Evolutionary conservation across 345 rosid genomes (phyloP).

Genomic region (Eucalyptus leucophloia): DNA sequence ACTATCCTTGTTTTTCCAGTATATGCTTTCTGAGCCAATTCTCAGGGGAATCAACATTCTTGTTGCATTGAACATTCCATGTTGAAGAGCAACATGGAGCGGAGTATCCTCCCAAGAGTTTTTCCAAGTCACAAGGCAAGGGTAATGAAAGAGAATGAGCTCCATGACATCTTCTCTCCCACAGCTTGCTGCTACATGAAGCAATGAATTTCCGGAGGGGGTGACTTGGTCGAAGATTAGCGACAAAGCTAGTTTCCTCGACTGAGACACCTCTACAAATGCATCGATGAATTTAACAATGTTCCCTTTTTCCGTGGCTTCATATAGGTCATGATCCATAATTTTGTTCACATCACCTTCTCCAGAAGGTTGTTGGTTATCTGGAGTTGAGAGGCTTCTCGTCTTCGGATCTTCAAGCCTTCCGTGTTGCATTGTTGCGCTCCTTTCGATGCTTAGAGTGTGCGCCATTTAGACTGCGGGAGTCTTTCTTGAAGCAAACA

Average conservation of each 20-base stretch:
- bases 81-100: accelerated
- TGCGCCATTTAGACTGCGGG: not conserved
- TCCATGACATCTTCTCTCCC: accelerated
- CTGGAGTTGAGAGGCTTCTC: not conserved
- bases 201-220: no score
- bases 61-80: accelerated
- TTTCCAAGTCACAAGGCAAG: accelerated
- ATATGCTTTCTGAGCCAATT: accelerated
- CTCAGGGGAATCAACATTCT: accelerated
- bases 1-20: no score
- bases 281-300: no score
- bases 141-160: no score
- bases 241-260: no score
- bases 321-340: not conserved
- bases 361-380: not conserved
- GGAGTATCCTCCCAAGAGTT: no score
- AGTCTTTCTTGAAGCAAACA: not conserved
- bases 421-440: not conserved
- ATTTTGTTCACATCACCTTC: not conserved
- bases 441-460: not conserved
- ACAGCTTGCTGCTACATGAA: no score
- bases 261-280: accelerated
- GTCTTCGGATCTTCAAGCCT: not conserved
- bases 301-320: not conserved
- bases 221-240: no score